Evolutionary conservation across 192 early-diverging fungal genomes (phyloP).

Genomic region (Endogone sp.): DNA sequence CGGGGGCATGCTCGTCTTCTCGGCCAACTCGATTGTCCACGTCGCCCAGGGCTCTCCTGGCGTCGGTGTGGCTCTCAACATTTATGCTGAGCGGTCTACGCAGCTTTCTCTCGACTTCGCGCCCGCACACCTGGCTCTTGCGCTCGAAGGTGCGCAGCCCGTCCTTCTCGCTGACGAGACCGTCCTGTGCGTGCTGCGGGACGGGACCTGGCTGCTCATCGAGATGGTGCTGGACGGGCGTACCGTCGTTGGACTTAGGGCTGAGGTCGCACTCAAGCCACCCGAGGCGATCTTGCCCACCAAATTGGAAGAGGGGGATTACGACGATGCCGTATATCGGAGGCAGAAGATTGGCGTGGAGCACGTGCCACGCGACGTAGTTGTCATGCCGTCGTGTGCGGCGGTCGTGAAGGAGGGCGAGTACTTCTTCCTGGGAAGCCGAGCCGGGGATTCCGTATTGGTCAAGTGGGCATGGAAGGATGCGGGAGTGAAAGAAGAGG

Average conservation of each 20-base stretch:
- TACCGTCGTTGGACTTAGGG: slow-evolving; percentile 71
- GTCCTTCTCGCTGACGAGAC: slow-evolving; percentile 68
- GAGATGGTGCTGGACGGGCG: slow-evolving; percentile 72
- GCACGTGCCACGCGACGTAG: slow-evolving; percentile 11
- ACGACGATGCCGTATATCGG: background rate
- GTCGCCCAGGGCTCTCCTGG: slow-evolving; percentile 82
- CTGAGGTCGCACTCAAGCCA: slow-evolving; percentile 23
- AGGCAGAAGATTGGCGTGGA: background rate
- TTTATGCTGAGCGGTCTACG: slow-evolving; percentile 50
- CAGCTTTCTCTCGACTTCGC: slow-evolving; percentile 42
- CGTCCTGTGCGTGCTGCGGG: slow-evolving; percentile 64
- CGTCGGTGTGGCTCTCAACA: slow-evolving; percentile 69
- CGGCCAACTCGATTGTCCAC: slow-evolving; percentile 78
- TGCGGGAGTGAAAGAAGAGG: background rate
- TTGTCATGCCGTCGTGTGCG: slow-evolving; percentile 47
- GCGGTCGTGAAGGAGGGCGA: slow-evolving; percentile 38
- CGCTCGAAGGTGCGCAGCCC: slow-evolving; percentile 63
- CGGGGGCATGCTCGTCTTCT: slow-evolving; percentile 80
- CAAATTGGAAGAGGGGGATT: slow-evolving; percentile 24
- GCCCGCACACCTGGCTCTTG: slow-evolving; percentile 57
- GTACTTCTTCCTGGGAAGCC: slow-evolving; percentile 70
- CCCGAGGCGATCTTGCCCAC: background rate
- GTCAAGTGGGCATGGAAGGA: slow-evolving; percentile 50
- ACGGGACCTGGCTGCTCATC: slow-evolving; percentile 71
- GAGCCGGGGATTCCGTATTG: slow-evolving; percentile 65